Base-by-base conservation (phyloP, 139 green algal species). In the Micromonas commoda region DNA sequence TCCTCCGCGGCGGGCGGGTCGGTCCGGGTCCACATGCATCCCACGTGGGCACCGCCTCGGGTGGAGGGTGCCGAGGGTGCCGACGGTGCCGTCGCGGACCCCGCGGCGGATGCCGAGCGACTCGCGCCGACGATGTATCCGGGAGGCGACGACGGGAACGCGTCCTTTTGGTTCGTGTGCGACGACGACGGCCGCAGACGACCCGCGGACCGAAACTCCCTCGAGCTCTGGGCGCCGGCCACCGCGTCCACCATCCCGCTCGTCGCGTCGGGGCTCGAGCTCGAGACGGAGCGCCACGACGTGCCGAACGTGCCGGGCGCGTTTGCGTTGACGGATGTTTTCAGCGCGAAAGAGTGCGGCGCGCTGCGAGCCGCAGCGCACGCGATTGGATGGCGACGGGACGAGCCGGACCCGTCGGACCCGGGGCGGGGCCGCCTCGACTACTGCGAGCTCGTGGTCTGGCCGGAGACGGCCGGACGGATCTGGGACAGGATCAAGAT, bases 361-460 rank as follows among this genome's bases (percentile, higher is more conserved):
- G 32, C 33, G 24, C 28, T 78, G 32, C 1, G 51, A 24, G 31
- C 31, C 5, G 34, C 52, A 23, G 72, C 33, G 26, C 33, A 70
- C 16, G 31, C 72, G 24, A 70, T 68, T 2, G 72, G 72, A 19
- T 51, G 39, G 19, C 39, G 45, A 34, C 26, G 29, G 9, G 63
- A 70, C 63, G 28, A 9, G 13, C 63, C 69, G 2, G 69, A 66
- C 28, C 64, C 64, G 64, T 29, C 23, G 0, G 68, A 63, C 0
- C 32, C 6, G 0, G 68, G 53, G 21, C 21, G 33, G 20, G 31
- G 23, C 13, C 23, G 37, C 0, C 35, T 75, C 21, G 26, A 75
- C 2, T 61, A 75, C 53, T 75, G 68, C 68, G 68, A 75, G 53
- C 31, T 75, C 37, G 23, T 60, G 34, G 35, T 75, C 34, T 75